phyloP scores from a whole-genome alignment of 1,139 yeast species.

The Zygotorulaspora mrakii region DNA sequence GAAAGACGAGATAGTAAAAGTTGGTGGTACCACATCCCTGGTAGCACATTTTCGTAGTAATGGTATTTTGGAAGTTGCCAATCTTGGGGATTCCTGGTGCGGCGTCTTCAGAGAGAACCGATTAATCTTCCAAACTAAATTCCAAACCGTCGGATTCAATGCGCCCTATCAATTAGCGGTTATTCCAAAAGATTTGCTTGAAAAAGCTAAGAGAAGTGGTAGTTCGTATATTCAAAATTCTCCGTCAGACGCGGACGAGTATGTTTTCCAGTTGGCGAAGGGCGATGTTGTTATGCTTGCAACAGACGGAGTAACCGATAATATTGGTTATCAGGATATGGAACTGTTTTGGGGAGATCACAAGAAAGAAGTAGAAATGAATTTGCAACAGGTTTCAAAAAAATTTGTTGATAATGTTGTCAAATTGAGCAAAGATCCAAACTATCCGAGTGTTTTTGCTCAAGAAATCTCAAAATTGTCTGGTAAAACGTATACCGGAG shows the following conservation, averaged over 20 bases:
- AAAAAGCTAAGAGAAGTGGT: slow-evolving; percentile 54
- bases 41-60: slow-evolving; percentile 66
- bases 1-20: slow-evolving; percentile 59
- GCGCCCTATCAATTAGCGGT: slow-evolving; percentile 90
- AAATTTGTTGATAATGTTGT: slow-evolving; percentile 66
- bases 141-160: slow-evolving; percentile 85
- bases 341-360: slow-evolving; percentile 55
- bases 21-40: slow-evolving; percentile 96
- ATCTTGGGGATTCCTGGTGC: slow-evolving; percentile 94
- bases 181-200: slow-evolving; percentile 61
- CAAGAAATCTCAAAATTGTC: slow-evolving; percentile 69
- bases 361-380: slow-evolving; percentile 36
- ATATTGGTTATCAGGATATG: slow-evolving; percentile 70
- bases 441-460: slow-evolving; percentile 81
- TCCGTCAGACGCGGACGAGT: slow-evolving; percentile 47
- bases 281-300: slow-evolving; percentile 80
- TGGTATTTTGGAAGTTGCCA: slow-evolving; percentile 60
- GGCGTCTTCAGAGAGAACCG: slow-evolving; percentile 70
- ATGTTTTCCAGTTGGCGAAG: slow-evolving; percentile 46
- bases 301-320: slow-evolving; percentile 93
- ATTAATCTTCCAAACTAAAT: slow-evolving; percentile 62
- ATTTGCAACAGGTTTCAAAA: slow-evolving; percentile 46
- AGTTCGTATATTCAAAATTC: slow-evolving; percentile 56
- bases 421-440: slow-evolving; percentile 64
- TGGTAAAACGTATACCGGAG: slow-evolving; percentile 75